These are phyloP conservation scores for Neofusicoccum umdonicola DNA, from an alignment of 2,329 filamentous ascomycete genomes.

Conservation along the genomic window DNA sequence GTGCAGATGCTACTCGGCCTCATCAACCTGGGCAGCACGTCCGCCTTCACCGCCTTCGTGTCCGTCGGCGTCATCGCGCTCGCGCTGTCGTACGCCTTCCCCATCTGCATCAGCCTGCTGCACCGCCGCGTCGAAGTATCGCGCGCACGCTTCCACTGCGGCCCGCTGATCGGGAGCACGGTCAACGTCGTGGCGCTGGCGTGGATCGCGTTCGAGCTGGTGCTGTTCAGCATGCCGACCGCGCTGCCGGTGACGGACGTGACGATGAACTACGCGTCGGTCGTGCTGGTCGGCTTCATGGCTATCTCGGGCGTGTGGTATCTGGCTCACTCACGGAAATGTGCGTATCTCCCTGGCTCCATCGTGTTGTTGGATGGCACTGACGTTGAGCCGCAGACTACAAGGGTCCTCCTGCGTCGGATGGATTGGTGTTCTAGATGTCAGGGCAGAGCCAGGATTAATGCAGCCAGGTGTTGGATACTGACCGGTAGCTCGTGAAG, in stretches of 20 bases:
- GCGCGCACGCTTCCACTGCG: constrained; percentile 50
- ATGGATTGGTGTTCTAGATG: neutral
- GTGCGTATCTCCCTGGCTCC: neutral
- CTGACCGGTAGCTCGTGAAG: too few species aligned
- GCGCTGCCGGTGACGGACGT: constrained; percentile 52
- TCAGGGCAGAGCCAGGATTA: too few species aligned
- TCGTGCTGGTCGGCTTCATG: constrained; percentile 56
- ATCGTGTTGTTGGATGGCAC: neutral
- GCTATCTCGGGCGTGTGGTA: constrained; percentile 11
- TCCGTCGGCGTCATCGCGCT: constrained; percentile 58
- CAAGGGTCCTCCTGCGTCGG: neutral
- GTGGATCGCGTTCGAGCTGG: constrained; percentile 48
- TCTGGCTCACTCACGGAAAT: constrained; percentile 6
- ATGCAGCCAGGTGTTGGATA: too few species aligned
- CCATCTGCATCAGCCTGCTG: constrained; percentile 52
- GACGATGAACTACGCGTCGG: constrained; percentile 57
- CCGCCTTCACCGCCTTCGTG: constrained; percentile 51
- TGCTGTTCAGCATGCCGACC: constrained; percentile 54
- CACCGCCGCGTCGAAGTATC: constrained; percentile 43
- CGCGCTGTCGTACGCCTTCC: constrained; percentile 56
- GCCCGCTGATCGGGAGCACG: constrained; percentile 40
- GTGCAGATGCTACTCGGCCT: constrained; percentile 50
- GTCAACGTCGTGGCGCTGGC: constrained; percentile 48
- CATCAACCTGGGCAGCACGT: constrained; percentile 49
- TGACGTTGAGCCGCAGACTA: neutral